Evolutionary conservation across 257 asterid genomes (phyloP).

Genomic region (Forsythia suspensa): DNA sequence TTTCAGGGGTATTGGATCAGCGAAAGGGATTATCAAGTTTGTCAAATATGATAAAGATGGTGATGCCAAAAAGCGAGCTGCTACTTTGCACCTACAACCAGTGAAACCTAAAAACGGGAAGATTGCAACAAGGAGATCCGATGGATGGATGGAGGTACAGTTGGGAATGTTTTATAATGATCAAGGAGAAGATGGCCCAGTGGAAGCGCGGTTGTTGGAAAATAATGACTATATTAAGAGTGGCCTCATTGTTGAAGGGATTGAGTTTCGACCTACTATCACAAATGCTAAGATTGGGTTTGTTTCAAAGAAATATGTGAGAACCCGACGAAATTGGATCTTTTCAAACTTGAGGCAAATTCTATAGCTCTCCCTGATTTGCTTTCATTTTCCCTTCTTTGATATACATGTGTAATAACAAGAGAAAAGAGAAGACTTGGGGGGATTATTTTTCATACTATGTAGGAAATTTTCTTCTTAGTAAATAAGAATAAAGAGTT

Average conservation of each 20-base stretch:
- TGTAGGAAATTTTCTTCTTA: too few species aligned
- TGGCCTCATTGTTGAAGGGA: constrained; percentile 30
- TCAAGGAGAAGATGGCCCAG: constrained; percentile 27
- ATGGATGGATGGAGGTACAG: constrained; percentile 44
- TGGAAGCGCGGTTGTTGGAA: constrained; percentile 29
- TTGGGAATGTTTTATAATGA: constrained; percentile 31
- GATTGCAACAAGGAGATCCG: not conserved
- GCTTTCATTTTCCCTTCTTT: too few species aligned
- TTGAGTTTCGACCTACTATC: constrained; percentile 27
- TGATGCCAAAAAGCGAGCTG: constrained; percentile 25
- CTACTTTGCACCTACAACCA: constrained; percentile 4
- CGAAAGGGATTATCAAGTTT: constrained; percentile 9
- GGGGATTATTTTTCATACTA: too few species aligned
- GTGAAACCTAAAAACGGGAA: not conserved
- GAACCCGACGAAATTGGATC: too few species aligned
- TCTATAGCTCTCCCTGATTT: too few species aligned
- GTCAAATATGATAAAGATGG: constrained; percentile 17
- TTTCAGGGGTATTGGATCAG: constrained; percentile 8
- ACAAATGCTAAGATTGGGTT: too few species aligned
- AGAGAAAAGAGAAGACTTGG: too few species aligned
- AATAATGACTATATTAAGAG: constrained; percentile 15
- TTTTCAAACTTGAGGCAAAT: too few species aligned
- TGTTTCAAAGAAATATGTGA: too few species aligned
- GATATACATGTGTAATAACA: too few species aligned
- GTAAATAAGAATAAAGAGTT: too few species aligned